A percentile compares a stretch with the other conserved stretches of the same genome.
These are phyloP conservation scores for Diospyros lotus DNA, from an alignment of 148 eudicot species.

Conservation along the genomic window DNA sequence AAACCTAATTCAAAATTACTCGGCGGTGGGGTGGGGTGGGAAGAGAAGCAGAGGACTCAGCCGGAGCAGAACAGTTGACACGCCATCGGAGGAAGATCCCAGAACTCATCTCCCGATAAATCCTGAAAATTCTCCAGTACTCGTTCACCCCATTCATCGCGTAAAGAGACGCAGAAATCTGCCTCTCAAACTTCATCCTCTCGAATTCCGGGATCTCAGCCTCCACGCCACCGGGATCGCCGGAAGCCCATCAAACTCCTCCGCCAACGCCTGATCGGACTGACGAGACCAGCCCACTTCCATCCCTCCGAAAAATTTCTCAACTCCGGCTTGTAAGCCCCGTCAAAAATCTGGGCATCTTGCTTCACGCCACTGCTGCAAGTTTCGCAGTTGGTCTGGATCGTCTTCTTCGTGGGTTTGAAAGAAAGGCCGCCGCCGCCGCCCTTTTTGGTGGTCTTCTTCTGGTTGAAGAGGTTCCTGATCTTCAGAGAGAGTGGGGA, in stretches of 20 bases:
- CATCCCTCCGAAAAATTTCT: slow-evolving; percentile 16
- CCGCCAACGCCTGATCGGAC: slow-evolving; percentile 12
- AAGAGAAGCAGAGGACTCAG: slow-evolving; percentile 9
- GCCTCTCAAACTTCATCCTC: slow-evolving; percentile 49
- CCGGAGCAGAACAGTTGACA: slow-evolving; percentile 30
- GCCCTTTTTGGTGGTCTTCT: slow-evolving; percentile 26
- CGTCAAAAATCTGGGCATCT: not conserved
- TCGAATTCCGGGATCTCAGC: slow-evolving; percentile 32
- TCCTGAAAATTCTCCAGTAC: slow-evolving; percentile 37
- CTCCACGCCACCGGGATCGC: slow-evolving; percentile 10
- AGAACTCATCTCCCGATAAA: slow-evolving; percentile 27
- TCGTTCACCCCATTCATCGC: slow-evolving; percentile 52
- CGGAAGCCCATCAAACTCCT: slow-evolving; percentile 6
- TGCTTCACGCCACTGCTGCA: not conserved
- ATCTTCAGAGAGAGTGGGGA: slow-evolving; percentile 51
- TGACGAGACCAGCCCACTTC: slow-evolving; percentile 13
- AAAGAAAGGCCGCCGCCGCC: not conserved
- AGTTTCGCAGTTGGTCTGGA: slow-evolving; percentile 1
- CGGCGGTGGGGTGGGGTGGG: not conserved
- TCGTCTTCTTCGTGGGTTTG: not conserved
- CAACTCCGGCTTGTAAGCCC: slow-evolving; percentile 29
- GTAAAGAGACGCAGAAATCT: slow-evolving; percentile 54
- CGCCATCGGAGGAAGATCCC: slow-evolving; percentile 38
- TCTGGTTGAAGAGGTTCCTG: slow-evolving; percentile 46
- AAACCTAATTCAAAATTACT: not conserved